Evolutionary conservation across 371 early-diverging fungal species (phyloP).

Genomic region (Mucor piriformis): DNA sequence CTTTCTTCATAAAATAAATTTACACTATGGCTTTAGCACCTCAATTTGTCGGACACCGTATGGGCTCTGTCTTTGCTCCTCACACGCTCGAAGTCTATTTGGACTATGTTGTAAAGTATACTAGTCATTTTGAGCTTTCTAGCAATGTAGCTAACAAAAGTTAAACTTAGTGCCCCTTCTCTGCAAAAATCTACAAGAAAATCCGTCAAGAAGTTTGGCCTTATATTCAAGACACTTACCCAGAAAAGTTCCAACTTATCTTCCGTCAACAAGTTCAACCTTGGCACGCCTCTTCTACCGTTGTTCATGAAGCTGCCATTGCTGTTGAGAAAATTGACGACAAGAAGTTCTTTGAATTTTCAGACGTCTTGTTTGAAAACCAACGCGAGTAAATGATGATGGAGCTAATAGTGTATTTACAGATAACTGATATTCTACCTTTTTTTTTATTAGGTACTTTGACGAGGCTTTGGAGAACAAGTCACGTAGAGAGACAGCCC

Average conservation of each 20-base stretch:
- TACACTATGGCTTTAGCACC: constrained; percentile 59
- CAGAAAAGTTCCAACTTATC: constrained; percentile 61
- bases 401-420: no score
- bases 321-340: constrained; percentile 75
- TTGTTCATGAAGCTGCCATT: constrained; percentile 78
- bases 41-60: constrained; percentile 60
- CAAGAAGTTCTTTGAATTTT: constrained; percentile 58
- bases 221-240: constrained; percentile 51
- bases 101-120: constrained; percentile 55
- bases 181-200: constrained; percentile 60
- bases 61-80: constrained; percentile 52
- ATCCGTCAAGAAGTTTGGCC: constrained; percentile 63
- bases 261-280: constrained; percentile 85
- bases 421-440: no score
- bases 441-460: constrained; percentile 50
- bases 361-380: constrained; percentile 60
- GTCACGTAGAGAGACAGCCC: constrained; percentile 51
- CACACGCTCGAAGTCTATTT: constrained; percentile 67
- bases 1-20: neutral
- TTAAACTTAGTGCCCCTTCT: constrained; percentile 60
- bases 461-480: constrained; percentile 68
- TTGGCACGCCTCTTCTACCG: constrained; percentile 79
- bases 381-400: constrained; percentile 55
- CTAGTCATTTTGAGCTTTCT: neutral
- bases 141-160: neutral